Evolutionary conservation across 176 grass and related monocot genomes (phyloP).

Genomic region (Zoysia japonica): DNA sequence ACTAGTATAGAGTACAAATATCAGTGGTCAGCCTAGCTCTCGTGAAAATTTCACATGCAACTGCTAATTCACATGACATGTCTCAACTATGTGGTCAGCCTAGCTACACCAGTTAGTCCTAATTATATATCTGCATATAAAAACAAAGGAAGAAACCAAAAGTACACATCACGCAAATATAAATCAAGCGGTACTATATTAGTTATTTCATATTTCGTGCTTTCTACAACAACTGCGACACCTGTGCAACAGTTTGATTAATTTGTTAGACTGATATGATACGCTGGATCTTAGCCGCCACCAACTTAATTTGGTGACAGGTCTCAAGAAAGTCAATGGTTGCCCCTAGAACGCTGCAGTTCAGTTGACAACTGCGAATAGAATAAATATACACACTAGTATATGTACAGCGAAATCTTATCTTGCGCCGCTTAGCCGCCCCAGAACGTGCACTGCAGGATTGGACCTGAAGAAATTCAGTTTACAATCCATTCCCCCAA

Average conservation of each 20-base stretch:
- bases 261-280: not conserved
- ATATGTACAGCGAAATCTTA: not conserved
- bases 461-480: not conserved
- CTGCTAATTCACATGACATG: not conserved
- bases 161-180: not conserved
- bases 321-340: not conserved
- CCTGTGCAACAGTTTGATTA: not conserved
- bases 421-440: slow-evolving; percentile 14
- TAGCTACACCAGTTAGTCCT: not conserved
- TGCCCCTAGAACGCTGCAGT: not conserved
- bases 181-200: not conserved
- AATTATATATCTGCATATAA: not conserved
- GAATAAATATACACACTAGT: too few relatives aligned
- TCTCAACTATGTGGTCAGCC: not conserved
- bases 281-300: not conserved
- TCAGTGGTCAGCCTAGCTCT: too few relatives aligned
- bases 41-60: too few relatives aligned
- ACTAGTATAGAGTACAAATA: too few relatives aligned
- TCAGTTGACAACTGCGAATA: not conserved
- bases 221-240: not conserved
- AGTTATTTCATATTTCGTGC: not conserved
- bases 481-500: not conserved
- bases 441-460: not conserved
- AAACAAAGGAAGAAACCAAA: not conserved
- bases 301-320: not conserved